Evolutionary conservation across 352 stramenopile genomes (phyloP).

Genomic region (Saprolegnia parasitica): DNA sequence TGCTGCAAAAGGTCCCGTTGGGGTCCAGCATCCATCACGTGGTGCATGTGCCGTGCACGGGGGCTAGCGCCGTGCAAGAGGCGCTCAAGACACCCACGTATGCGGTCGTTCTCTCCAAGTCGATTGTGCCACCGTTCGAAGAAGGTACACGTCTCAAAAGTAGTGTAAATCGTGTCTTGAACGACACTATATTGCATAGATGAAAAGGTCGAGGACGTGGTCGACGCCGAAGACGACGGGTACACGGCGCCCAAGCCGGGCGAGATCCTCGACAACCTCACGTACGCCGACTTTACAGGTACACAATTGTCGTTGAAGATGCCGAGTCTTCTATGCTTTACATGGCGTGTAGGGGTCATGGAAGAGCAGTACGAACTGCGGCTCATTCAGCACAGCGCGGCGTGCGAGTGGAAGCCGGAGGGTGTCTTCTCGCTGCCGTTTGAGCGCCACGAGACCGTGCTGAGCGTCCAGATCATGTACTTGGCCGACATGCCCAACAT

Average conservation of each 20-base stretch:
- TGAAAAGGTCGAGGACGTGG: constrained; percentile 46
- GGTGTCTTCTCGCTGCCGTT: constrained; percentile 82
- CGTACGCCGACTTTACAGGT: constrained; percentile 14
- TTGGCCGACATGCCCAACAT: constrained; percentile 77
- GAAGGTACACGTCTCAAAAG: constrained; percentile 14
- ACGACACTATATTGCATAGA: no score
- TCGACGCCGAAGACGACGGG: constrained; percentile 30
- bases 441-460: constrained; percentile 76
- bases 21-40: constrained; percentile 72
- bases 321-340: no score
- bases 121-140: constrained; percentile 14
- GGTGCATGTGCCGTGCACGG: constrained; percentile 68
- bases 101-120: constrained; percentile 43
- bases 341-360: constrained; percentile 19
- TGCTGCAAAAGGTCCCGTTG: constrained; percentile 76
- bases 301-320: neutral
- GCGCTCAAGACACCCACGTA: constrained; percentile 74
- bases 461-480: constrained; percentile 85
- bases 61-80: constrained; percentile 69
- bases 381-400: constrained; percentile 73
- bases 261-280: constrained; percentile 16
- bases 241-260: constrained; percentile 26
- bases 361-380: constrained; percentile 83
- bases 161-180: neutral
- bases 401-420: constrained; percentile 64